Percentiles rank a stretch among this genome's conserved stretches.
phyloP scores from a whole-genome alignment of 495 filamentous ascomycete species.

The Aspergillus haitiensis region DNA sequence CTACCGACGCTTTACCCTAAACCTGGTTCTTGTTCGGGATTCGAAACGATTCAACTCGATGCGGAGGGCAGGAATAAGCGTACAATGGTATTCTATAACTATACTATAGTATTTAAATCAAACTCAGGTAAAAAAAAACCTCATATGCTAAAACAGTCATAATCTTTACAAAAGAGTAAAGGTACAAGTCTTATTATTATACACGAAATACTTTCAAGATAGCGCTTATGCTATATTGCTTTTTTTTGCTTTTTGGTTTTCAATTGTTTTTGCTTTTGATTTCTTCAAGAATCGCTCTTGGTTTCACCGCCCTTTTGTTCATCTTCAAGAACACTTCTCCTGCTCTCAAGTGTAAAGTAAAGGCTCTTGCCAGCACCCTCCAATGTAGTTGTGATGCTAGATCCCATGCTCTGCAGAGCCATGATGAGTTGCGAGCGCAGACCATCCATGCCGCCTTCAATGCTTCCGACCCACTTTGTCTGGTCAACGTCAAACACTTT shows the following conservation, averaged over 20 bases:
- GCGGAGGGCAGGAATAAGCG: too few species aligned
- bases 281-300: slow-evolving; percentile 37
- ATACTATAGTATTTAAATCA: slow-evolving; percentile 2
- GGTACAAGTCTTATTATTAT: slow-evolving; percentile 38
- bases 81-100: slow-evolving; percentile 17
- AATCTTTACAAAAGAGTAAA: slow-evolving; percentile 22
- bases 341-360: slow-evolving; percentile 80
- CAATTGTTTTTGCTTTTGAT: too few species aligned
- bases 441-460: slow-evolving; percentile 78
- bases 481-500: slow-evolving; percentile 79
- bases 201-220: slow-evolving; percentile 25
- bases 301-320: slow-evolving; percentile 49
- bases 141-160: slow-evolving; percentile 27
- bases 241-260: neutral
- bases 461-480: slow-evolving; percentile 79
- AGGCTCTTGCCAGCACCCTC: slow-evolving; percentile 76
- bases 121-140: slow-evolving; percentile 7
- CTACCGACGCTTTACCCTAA: too few species aligned
- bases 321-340: slow-evolving; percentile 75
- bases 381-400: slow-evolving; percentile 67
- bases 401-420: slow-evolving; percentile 73
- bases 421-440: slow-evolving; percentile 77
- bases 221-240: neutral
- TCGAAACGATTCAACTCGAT: too few species aligned
- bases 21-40: too few species aligned